Conservation (phyloP, 208 protist species). For the Leishmania turanica region DNA sequence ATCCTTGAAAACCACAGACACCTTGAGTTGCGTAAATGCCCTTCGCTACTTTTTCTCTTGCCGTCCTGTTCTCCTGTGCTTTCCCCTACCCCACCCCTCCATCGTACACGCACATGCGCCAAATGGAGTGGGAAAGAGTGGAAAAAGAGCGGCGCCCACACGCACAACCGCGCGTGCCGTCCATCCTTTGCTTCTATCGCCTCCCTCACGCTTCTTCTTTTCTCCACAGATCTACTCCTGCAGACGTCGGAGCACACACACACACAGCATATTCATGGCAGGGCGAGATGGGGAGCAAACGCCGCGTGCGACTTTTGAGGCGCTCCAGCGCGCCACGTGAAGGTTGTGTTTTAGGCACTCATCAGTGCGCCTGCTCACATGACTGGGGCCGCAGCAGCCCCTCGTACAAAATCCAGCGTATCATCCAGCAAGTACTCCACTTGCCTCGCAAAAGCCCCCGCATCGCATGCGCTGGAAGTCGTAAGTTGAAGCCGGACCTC, state of each 20-base stretch:
- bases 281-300: background rate
- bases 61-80: background rate
- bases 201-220: background rate
- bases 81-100: background rate
- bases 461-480: background rate
- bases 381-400: constrained; percentile 5
- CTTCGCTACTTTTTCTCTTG: background rate
- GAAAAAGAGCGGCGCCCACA: background rate
- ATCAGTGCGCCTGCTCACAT: constrained; percentile 4
- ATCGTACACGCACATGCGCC: background rate
- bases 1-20: background rate
- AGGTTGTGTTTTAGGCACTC: background rate
- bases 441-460: background rate
- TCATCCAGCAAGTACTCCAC: constrained; percentile 26
- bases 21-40: background rate
- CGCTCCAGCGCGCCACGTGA: background rate
- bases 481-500: background rate
- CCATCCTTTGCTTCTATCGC: background rate
- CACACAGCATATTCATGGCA: background rate
- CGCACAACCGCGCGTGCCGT: background rate
- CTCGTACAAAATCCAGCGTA: constrained; percentile 28
- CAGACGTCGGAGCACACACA: background rate
- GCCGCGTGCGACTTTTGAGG: background rate
- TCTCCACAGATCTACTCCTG: background rate
- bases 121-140: background rate